Evolutionary conservation across 75 land plant species (phyloP).

Genomic region (Azolla pinnata): DNA sequence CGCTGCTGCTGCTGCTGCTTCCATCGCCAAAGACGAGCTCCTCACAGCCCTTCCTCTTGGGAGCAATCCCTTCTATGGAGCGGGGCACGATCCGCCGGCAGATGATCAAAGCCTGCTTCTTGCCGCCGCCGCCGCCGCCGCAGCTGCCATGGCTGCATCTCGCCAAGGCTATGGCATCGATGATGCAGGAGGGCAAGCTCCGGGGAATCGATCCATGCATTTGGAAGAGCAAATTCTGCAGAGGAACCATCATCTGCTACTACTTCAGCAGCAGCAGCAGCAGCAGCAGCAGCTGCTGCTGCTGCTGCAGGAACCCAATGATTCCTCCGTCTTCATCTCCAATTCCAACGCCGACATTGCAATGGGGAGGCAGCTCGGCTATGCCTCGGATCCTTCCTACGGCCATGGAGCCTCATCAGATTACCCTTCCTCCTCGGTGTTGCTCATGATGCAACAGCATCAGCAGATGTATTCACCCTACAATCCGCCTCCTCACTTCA

Average conservation of each 20-base stretch:
- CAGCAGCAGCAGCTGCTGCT: slow-evolving; percentile 1
- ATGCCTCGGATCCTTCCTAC: background rate
- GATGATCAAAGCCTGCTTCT: background rate
- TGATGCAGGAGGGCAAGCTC: background rate
- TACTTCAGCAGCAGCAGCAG: background rate
- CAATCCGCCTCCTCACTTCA: no score
- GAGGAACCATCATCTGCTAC: background rate
- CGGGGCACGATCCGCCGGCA: background rate
- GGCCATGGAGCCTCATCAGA: background rate
- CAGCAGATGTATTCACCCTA: no score
- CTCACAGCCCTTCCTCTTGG: background rate
- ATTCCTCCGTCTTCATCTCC: no score
- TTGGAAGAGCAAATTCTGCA: background rate
- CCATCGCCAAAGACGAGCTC: background rate
- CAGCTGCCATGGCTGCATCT: background rate
- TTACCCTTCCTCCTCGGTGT: slow-evolving; percentile 10
- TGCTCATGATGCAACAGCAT: slow-evolving; percentile 29
- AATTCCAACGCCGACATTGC: no score
- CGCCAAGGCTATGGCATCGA: background rate
- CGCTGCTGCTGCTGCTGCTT: background rate
- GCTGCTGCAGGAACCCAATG: no score
- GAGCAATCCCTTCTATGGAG: background rate
- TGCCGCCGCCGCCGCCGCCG: slow-evolving; percentile 1
- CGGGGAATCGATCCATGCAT: background rate
- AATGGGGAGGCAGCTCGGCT: no score